Conservation (phyloP, 192 early-diverging fungal species). For the Umbelopsis vinacea region DNA sequence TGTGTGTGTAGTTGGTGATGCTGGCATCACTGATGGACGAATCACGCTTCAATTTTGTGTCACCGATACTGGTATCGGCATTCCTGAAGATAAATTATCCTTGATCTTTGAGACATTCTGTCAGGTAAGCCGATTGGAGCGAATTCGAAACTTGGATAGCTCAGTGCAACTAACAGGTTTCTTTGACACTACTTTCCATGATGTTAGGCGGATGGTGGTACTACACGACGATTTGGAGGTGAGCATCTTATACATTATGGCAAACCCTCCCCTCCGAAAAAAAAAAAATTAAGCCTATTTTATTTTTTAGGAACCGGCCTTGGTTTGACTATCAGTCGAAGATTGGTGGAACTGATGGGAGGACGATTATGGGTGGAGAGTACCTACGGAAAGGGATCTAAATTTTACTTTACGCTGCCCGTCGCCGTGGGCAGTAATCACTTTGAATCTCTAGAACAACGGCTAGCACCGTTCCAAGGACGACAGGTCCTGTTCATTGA, state of each 20-base stretch:
- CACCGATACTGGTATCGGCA: conserved; percentile 87
- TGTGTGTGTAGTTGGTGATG: conserved; percentile 5
- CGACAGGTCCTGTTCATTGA: conserved; percentile 72
- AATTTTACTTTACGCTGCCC: conserved; percentile 74
- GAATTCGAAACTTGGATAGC: too few relatives aligned
- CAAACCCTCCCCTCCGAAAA: too few relatives aligned
- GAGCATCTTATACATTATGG: too few relatives aligned
- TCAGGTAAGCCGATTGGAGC: conserved; percentile 48
- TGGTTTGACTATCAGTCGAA: conserved; percentile 83
- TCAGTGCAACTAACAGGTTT: too few relatives aligned
- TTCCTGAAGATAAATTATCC: conserved; percentile 73
- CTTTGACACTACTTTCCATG: too few relatives aligned
- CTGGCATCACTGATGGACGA: conserved; percentile 16
- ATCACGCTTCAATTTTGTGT: conserved; percentile 71
- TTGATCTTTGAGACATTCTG: conserved; percentile 83
- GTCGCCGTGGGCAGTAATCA: conserved; percentile 38
- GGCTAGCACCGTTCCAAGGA: conserved; percentile 62
- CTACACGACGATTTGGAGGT: conserved; percentile 84
- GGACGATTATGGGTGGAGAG: conserved; percentile 80
- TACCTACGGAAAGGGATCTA: conserved; percentile 70
- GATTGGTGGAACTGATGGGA: conserved; percentile 76
- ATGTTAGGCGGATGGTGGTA: conserved; percentile 76
- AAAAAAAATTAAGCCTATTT: too few relatives aligned
- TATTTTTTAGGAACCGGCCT: conserved; percentile 63
- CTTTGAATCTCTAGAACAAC: conserved; percentile 47